Percentiles rank a stretch among this genome's conserved stretches.
These are phyloP conservation scores for Kazachstania bromeliacearum DNA, from an alignment of 805 yeast species.

Conservation along the genomic window DNA sequence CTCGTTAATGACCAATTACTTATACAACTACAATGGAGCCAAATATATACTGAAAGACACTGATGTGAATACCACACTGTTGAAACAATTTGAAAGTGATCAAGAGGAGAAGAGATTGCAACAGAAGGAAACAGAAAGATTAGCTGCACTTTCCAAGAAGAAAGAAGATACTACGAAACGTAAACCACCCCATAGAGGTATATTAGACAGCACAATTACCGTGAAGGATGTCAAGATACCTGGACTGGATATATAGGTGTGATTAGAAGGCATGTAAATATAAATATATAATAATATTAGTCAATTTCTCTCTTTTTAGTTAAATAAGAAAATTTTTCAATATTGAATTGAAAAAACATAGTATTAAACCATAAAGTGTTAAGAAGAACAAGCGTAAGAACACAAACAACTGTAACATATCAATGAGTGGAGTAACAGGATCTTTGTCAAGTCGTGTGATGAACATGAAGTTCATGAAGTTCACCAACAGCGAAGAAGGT, in stretches of 20 bases:
- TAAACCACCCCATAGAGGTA: conserved; percentile 3
- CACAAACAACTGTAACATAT: not conserved
- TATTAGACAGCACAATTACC: conserved; percentile 11
- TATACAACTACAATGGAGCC: conserved; percentile 68
- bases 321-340: not conserved
- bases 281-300: not conserved
- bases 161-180: conserved; percentile 1
- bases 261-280: not conserved
- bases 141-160: not conserved
- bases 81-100: conserved; percentile 7
- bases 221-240: conserved; percentile 23
- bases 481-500: conserved; percentile 35
- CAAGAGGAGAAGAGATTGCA: conserved; percentile 1
- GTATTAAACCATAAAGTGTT: too few species aligned
- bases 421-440: conserved; percentile 14
- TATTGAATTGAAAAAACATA: not conserved
- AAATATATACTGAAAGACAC: conserved; percentile 42
- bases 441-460: conserved; percentile 57
- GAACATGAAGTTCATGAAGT: conserved; percentile 73
- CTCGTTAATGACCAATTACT: conserved; percentile 69
- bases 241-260: conserved; percentile 18
- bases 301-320: too few species aligned
- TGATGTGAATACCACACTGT: conserved; percentile 18
- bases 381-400: not conserved
- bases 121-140: not conserved